Conservation (phyloP, 352 stramenopile genomes). For the Saprolegnia diclina region DNA sequence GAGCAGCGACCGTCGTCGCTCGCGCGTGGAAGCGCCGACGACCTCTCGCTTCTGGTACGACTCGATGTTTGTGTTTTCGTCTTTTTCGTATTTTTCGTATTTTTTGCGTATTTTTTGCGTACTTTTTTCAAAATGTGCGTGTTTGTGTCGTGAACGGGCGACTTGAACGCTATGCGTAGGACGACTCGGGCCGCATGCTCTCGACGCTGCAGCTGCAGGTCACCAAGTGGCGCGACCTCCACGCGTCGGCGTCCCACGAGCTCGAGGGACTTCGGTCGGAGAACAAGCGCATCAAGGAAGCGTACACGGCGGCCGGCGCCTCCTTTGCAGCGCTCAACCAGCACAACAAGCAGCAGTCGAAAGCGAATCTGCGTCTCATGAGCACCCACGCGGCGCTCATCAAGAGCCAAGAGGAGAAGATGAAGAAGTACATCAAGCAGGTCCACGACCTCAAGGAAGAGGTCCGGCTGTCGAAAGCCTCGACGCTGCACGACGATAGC, state of each 20-base stretch:
- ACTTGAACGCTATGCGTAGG: conserved; percentile 5
- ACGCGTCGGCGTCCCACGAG: conserved; percentile 56
- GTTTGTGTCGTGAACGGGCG: too few relatives aligned
- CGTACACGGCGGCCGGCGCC: conserved; percentile 87
- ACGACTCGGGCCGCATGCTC: conserved; percentile 82
- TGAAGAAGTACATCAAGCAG: conserved; percentile 87
- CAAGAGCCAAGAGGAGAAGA: conserved; percentile 86
- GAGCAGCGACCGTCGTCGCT: conserved; percentile 46
- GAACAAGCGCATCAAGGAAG: conserved; percentile 89
- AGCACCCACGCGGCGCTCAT: conserved; percentile 79
- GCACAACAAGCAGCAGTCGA: conserved; percentile 92
- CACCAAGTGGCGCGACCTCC: conserved; percentile 63
- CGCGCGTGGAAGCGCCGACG: not conserved
- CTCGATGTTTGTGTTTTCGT: not conserved
- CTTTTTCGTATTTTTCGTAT: too few relatives aligned
- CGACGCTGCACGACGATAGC: not conserved
- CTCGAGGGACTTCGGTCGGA: conserved; percentile 81
- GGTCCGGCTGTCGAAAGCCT: conserved; percentile 37
- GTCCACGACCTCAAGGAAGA: conserved; percentile 77
- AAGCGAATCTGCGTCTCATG: conserved; percentile 87
- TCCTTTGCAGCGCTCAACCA: conserved; percentile 91
- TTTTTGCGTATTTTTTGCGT: too few relatives aligned
- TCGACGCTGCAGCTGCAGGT: conserved; percentile 77
- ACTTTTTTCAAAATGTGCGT: too few relatives aligned
- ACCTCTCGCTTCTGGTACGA: conserved; percentile 13